Percentiles rank a stretch among this genome's conserved stretches.
Conservation (phyloP, 78 protist genomes). For the Protostelium mycophagum region DNA sequence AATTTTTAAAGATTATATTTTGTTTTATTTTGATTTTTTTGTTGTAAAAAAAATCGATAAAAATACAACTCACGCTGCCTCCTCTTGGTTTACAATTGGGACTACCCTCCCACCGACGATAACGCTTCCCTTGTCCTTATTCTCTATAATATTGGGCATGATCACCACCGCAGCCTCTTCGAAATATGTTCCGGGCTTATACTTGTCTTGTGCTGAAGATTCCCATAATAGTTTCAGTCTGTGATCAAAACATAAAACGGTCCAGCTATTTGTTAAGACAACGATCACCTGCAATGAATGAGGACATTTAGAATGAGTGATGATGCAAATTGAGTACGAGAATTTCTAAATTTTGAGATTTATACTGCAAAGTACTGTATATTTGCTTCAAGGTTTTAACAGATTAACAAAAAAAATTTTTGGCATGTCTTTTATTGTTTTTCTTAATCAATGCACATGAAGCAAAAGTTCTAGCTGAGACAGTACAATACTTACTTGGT, state of each 20-base stretch:
- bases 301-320: not conserved
- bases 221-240: conserved; percentile 33
- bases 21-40: too few relatives aligned
- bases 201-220: conserved; percentile 16
- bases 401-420: too few relatives aligned
- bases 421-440: too few relatives aligned
- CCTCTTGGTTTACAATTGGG: conserved; percentile 5
- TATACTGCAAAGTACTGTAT: too few relatives aligned
- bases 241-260: conserved; percentile 27
- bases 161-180: not conserved
- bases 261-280: conserved; percentile 37
- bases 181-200: not conserved
- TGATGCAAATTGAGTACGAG: too few relatives aligned
- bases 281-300: conserved; percentile 10
- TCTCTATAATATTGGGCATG: not conserved
- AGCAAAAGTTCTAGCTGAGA: too few relatives aligned
- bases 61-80: too few relatives aligned
- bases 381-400: too few relatives aligned
- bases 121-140: conserved; percentile 24
- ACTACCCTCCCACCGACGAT: conserved; percentile 35
- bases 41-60: too few relatives aligned
- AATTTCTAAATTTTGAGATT: too few relatives aligned
- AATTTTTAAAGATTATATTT: too few relatives aligned
- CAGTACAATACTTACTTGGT: not conserved
- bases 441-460: too few relatives aligned